phyloP scores from a whole-genome alignment of 805 yeast species.

The Nematodospora valgi region DNA sequence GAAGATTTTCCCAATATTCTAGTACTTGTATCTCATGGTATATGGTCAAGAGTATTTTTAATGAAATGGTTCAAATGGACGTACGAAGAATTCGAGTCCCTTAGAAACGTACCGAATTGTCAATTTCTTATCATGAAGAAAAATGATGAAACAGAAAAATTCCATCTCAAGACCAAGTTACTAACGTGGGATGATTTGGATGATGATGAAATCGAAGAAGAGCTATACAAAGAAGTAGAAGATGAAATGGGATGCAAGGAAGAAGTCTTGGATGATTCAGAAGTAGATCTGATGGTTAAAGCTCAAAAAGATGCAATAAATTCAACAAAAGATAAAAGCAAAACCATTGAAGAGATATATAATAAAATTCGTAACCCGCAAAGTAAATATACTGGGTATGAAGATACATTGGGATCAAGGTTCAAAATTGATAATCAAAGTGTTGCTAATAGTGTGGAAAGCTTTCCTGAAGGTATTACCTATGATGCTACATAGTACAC shows the following conservation, averaged over 20 bases:
- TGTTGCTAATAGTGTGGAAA: constrained; percentile 20
- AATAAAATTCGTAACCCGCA: constrained; percentile 10
- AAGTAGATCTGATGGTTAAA: constrained; percentile 31
- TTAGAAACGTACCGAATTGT: constrained; percentile 83
- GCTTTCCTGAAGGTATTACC: no score
- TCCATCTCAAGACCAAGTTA: constrained; percentile 56
- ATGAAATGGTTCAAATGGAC: constrained; percentile 96
- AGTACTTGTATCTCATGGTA: constrained; percentile 88
- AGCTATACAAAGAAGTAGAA: constrained; percentile 31
- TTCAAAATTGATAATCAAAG: constrained; percentile 27
- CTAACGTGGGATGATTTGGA: constrained; percentile 69
- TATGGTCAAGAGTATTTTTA: constrained; percentile 87
- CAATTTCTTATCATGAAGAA: constrained; percentile 76
- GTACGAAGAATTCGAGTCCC: constrained; percentile 81
- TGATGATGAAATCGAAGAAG: constrained; percentile 35
- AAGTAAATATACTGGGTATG: constrained; percentile 11
- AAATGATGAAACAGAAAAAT: constrained; percentile 46
- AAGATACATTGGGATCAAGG: constrained; percentile 9
- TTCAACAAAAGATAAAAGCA: constrained; percentile 41
- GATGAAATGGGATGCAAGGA: constrained; percentile 34
- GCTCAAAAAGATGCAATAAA: constrained; percentile 38
- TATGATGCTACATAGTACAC: no score
- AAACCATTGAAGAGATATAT: constrained; percentile 39
- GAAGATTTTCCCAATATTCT: constrained; percentile 75
- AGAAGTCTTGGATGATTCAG: constrained; percentile 33